Evolutionary conservation across 352 stramenopile species (phyloP).

Genomic region (Phytophthora multivora): DNA sequence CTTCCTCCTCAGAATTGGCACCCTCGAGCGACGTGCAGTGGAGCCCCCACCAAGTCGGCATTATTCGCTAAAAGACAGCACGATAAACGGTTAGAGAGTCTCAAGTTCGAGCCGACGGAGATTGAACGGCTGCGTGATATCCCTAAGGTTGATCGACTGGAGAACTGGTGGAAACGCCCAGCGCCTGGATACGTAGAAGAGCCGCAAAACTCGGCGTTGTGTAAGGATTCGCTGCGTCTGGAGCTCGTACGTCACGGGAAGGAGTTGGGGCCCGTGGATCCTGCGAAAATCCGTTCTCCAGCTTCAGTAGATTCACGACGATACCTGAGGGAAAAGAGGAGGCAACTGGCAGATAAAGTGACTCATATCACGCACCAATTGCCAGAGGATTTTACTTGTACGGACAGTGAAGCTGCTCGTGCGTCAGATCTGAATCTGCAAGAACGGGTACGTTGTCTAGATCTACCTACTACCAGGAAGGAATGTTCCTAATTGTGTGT

Average conservation of each 20-base stretch:
- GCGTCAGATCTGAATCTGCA: constrained; percentile 48
- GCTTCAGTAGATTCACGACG: constrained; percentile 45
- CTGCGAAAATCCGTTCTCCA: constrained; percentile 45
- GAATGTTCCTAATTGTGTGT: constrained; percentile 1
- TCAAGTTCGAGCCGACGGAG: constrained; percentile 61
- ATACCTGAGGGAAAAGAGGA: constrained; percentile 34
- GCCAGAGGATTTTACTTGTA: constrained; percentile 36
- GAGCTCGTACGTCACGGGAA: constrained; percentile 38
- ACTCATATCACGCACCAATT: constrained; percentile 41
- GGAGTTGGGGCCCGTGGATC: constrained; percentile 48
- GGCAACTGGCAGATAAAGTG: constrained; percentile 51
- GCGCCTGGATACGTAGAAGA: constrained; percentile 61
- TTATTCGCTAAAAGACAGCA: constrained; percentile 39
- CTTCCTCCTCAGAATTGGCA: constrained; percentile 39
- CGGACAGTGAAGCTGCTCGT: constrained; percentile 23
- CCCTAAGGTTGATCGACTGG: constrained; percentile 46
- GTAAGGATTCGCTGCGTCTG: constrained; percentile 52
- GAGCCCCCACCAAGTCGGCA: constrained; percentile 41
- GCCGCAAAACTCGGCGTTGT: constrained; percentile 35
- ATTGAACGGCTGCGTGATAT: constrained; percentile 57
- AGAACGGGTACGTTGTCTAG: constrained; percentile 35
- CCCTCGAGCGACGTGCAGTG: constrained; percentile 39
- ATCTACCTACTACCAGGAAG: too few species aligned
- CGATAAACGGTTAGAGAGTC: constrained; percentile 39
- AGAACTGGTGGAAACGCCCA: constrained; percentile 62